Evolutionary conservation across 768 basidiomycete species (phyloP).

Genomic region (Mycena polygramma): DNA sequence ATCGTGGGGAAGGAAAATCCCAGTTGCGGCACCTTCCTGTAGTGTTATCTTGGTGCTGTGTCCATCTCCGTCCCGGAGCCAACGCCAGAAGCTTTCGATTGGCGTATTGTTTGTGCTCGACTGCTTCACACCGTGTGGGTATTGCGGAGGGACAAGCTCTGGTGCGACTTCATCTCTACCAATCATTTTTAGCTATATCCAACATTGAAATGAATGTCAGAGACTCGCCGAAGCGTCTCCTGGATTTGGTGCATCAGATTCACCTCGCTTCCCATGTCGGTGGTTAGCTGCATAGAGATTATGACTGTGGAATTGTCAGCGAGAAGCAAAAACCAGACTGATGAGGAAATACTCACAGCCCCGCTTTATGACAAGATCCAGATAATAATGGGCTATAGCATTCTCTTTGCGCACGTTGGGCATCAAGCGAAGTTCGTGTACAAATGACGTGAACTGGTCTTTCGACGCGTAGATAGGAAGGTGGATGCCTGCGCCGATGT

Average conservation of each 20-base stretch:
- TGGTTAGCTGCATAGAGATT: constrained; percentile 5
- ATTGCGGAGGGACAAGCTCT: background rate
- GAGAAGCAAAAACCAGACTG: too few species aligned
- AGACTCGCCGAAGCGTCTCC: background rate
- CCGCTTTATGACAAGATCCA: background rate
- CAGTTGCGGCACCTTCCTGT: background rate
- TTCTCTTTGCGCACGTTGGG: background rate
- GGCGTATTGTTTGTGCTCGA: constrained; percentile 21
- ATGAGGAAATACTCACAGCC: background rate
- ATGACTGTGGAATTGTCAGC: background rate
- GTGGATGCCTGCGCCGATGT: background rate
- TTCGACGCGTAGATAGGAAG: background rate
- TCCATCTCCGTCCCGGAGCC: background rate
- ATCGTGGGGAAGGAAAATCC: background rate
- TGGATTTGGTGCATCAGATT: constrained; percentile 5
- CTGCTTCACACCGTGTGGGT: constrained; percentile 1
- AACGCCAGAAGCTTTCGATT: constrained; percentile 13
- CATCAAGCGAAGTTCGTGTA: background rate
- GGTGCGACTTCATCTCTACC: background rate
- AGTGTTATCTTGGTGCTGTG: background rate
- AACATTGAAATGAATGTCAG: background rate
- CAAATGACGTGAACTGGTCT: background rate
- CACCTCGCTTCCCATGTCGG: background rate
- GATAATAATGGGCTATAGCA: constrained; percentile 3
- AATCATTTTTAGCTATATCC: background rate